These are phyloP conservation scores for Russula sp. DNA, from an alignment of 768 basidiomycete genomes.

Conservation along the genomic window DNA sequence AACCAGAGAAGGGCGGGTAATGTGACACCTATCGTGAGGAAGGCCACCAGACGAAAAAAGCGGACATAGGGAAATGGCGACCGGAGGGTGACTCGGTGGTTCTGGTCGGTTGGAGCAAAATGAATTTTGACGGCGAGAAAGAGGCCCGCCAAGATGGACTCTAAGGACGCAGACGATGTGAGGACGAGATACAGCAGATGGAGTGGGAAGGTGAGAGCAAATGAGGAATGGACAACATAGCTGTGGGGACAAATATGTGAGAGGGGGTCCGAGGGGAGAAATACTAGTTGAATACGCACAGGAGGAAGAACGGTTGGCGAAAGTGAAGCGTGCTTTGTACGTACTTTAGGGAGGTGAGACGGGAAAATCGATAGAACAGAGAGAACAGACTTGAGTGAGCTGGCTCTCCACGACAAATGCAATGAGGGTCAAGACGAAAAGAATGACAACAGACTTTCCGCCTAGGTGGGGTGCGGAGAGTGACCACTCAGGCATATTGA, in stretches of 20 bases:
- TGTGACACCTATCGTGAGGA: conserved; percentile 51
- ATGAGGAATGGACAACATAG: conserved; percentile 81
- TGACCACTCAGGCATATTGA: conserved; percentile 5
- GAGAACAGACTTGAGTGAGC: conserved; percentile 54
- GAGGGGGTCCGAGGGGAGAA: neutral
- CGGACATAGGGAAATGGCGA: conserved; percentile 26
- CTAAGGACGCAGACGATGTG: conserved; percentile 41
- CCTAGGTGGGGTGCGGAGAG: conserved; percentile 24
- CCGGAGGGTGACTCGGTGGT: neutral
- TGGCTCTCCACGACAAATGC: conserved; percentile 76
- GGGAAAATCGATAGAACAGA: neutral
- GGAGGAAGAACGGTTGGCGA: conserved; percentile 82
- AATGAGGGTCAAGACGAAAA: conserved; percentile 55
- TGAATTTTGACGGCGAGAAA: conserved; percentile 38
- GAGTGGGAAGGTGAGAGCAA: conserved; percentile 71
- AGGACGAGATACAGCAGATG: conserved; percentile 63
- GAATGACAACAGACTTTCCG: conserved; percentile 40
- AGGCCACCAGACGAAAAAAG: conserved; percentile 31
- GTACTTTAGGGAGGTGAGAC: conserved; percentile 40
- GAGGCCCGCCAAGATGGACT: conserved; percentile 47
- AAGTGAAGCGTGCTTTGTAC: conserved; percentile 72
- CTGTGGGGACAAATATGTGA: conserved; percentile 34
- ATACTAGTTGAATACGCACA: conserved; percentile 40
- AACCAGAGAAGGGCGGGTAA: conserved; percentile 72
- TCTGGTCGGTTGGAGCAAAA: conserved; percentile 15